Evolutionary conservation across 202 grass and related monocot species (phyloP), one percentile per base, ranked within the genome.

Genomic region (Panicum virgatum): DNA sequence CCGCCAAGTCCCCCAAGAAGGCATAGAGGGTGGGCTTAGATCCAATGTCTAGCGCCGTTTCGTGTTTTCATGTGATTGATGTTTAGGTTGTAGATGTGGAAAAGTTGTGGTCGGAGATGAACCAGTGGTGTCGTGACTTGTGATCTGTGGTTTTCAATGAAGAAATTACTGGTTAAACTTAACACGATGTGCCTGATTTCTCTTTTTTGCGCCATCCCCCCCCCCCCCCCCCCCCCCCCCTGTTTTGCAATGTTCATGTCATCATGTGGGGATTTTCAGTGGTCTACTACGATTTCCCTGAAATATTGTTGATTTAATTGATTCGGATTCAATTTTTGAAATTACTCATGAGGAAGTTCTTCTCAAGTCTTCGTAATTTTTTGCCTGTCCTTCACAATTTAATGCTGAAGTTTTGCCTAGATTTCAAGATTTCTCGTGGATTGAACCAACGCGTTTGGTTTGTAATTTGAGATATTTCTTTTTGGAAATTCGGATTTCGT

Each of bases 1-100:
- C 61, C 0, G 36, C 70, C 43, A 97, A 97, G 56, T 94, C 94
- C 29, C 87, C 94, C 5, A 97, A 94, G 85, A 97, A 97, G 80
- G 72, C 80, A 1, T 90, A 86, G 80, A 42, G 0, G 0, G 25
- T n/a, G 8, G 2, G 7, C 1, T 9, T 1, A 6, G 2, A 26
- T 47, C 0, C 0, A 1, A 9, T 19, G 58, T 10, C n/a, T 36
- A 48, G 36, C 0, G 0, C n/a, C 3, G 6, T 59, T 38, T 7
- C 36, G 0, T 50, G 27, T 25, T 50, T 5, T 11, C 3, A n/a
- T n/a, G n/a, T 45, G 43, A n/a, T n/a, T 32, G 11, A 15, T 50
- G 42, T 39, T 12, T 73, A 56, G 69, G 43, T 1, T 73, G 63
- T 75, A 86, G 62, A 58, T 48, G 6, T 3, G 14, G 12, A 22